These are phyloP conservation scores for Plasmodium fragile DNA, from an alignment of 169 alveolate species.

Conservation along the genomic window DNA sequence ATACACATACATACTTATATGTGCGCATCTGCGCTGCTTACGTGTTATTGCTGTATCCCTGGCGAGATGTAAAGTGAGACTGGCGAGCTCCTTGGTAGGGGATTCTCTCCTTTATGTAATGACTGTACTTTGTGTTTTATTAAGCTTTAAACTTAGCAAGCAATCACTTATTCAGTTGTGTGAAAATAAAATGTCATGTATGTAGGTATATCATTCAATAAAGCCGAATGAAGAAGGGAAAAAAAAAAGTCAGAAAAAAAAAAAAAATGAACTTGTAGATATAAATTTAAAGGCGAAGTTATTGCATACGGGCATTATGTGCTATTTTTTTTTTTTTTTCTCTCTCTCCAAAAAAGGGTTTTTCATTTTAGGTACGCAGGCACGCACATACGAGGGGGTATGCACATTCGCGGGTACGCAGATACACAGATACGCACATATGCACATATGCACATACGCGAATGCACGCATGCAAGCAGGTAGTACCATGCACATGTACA, in stretches of 20 bases:
- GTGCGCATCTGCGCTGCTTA: neutral
- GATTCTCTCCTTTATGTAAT: neutral
- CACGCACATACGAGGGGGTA: neutral
- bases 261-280: slow-evolving; percentile 3
- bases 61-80: neutral
- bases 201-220: neutral
- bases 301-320: neutral
- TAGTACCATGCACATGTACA: neutral
- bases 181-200: neutral
- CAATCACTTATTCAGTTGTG: neutral
- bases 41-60: slow-evolving; percentile 1
- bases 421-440: neutral
- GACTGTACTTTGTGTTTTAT: neutral
- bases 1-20: neutral
- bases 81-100: slow-evolving; percentile 8
- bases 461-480: neutral
- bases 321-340: slow-evolving; percentile 7
- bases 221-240: neutral
- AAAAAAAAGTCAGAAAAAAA: neutral
- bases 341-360: neutral
- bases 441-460: neutral
- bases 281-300: neutral
- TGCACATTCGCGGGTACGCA: neutral
- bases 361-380: neutral
- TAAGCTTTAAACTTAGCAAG: neutral